Evolutionary conservation across 2,329 filamentous ascomycete genomes (phyloP).

Genomic region (Penicillium sp.): DNA sequence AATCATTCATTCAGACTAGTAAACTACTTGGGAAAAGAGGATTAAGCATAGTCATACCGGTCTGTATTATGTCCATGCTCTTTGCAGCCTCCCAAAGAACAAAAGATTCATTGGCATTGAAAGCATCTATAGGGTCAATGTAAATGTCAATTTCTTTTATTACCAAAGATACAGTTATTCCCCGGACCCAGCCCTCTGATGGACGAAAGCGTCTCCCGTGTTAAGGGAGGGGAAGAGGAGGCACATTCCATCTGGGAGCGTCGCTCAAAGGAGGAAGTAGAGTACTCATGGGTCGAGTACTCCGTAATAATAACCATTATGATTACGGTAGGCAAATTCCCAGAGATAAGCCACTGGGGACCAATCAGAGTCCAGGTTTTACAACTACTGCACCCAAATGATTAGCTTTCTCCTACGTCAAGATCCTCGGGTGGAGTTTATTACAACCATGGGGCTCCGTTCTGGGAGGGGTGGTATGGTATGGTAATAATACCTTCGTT

Average conservation of each 20-base stretch:
- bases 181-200: constrained; percentile 6
- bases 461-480: background rate
- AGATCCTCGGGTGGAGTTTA: constrained; percentile 27
- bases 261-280: background rate
- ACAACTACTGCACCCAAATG: constrained; percentile 35
- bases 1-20: background rate
- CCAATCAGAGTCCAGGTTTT: constrained; percentile 40
- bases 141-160: background rate
- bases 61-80: background rate
- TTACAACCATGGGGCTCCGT: background rate
- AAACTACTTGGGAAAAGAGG: background rate
- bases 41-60: background rate
- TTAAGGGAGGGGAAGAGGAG: background rate
- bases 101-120: background rate
- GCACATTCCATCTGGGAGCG: constrained; percentile 21
- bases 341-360: constrained; percentile 36
- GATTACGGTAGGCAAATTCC: constrained; percentile 28
- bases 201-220: constrained; percentile 16
- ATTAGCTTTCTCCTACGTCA: constrained; percentile 45
- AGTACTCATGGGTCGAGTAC: constrained; percentile 16
- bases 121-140: background rate
- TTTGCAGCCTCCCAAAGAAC: background rate
- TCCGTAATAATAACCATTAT: constrained; percentile 30
- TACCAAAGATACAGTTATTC: background rate
- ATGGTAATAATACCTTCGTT: constrained; percentile 14